Percentiles rank a stretch among this genome's conserved stretches.
These are phyloP conservation scores for Acrasis kona DNA, from an alignment of 78 protist species.

Conservation along the genomic window DNA sequence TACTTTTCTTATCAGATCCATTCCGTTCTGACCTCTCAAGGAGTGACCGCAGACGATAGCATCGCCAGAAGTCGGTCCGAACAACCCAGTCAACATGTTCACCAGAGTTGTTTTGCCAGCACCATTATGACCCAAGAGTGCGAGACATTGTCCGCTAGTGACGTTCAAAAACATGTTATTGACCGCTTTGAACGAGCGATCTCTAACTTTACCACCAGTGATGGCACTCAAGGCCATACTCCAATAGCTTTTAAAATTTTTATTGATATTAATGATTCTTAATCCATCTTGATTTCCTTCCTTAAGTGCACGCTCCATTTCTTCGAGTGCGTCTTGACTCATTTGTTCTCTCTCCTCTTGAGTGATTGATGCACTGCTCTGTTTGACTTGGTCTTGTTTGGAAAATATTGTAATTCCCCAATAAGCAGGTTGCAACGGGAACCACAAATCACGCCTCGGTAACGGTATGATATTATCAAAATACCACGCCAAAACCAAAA, in stretches of 20 bases:
- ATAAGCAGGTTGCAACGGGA: slow-evolving; percentile 6
- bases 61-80: background rate
- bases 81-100: slow-evolving; percentile 19
- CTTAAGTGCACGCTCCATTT: background rate
- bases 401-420: background rate
- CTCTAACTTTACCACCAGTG: too few species aligned
- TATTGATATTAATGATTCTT: too few species aligned
- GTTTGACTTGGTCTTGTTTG: background rate
- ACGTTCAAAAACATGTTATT: too few species aligned
- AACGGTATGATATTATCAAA: slow-evolving; percentile 25
- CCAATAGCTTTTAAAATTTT: too few species aligned
- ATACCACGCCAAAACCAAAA: slow-evolving; percentile 25
- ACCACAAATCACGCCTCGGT: background rate
- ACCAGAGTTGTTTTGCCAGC: slow-evolving; percentile 60
- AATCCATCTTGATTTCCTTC: background rate
- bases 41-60: background rate
- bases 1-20: slow-evolving; percentile 17
- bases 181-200: too few species aligned
- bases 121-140: slow-evolving; percentile 62
- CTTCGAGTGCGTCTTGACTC: background rate
- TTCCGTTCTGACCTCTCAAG: background rate
- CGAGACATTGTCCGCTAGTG: background rate
- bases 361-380: background rate
- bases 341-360: background rate
- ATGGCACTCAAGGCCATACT: too few species aligned